phyloP scores from a whole-genome alignment of 1,284 basidiomycete genomes.

The Wolfiporia cocos region DNA sequence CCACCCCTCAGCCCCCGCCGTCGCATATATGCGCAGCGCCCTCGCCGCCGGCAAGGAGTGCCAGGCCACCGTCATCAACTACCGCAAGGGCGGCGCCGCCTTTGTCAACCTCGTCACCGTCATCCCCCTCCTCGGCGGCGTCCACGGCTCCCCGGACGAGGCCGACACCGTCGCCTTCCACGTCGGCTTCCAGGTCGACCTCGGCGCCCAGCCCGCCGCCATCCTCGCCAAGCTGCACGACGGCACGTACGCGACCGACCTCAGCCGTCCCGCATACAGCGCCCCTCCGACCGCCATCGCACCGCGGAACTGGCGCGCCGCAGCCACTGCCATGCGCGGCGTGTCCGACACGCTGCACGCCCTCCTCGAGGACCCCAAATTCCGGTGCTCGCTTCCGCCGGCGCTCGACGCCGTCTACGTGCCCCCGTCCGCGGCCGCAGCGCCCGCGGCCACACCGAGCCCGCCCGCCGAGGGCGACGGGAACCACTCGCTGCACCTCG shows the following conservation, averaged over 20 bases:
- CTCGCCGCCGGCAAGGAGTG: slow-evolving; percentile 77
- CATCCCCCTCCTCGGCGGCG: slow-evolving; percentile 73
- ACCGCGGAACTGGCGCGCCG: slow-evolving; percentile 29
- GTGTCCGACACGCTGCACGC: slow-evolving; percentile 36
- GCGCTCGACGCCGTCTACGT: slow-evolving; percentile 22
- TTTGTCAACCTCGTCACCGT: slow-evolving; percentile 87
- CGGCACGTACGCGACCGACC: slow-evolving; percentile 64
- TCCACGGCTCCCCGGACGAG: slow-evolving; percentile 39
- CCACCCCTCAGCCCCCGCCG: slow-evolving; percentile 67
- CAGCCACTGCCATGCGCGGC: slow-evolving; percentile 25
- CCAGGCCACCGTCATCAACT: slow-evolving; percentile 86
- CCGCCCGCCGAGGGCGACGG: slow-evolving; percentile 33
- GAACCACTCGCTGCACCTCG: slow-evolving; percentile 49
- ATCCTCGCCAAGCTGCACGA: slow-evolving; percentile 75
- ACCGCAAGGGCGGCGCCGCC: slow-evolving; percentile 77
- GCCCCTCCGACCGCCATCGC: slow-evolving; percentile 6
- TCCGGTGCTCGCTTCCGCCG: slow-evolving; percentile 32
- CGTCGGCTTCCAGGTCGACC: slow-evolving; percentile 91
- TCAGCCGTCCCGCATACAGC: slow-evolving; percentile 7
- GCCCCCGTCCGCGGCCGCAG: slow-evolving; percentile 18
- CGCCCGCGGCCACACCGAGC: slow-evolving; percentile 18
- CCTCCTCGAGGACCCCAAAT: slow-evolving; percentile 32
- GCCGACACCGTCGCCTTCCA: slow-evolving; percentile 70
- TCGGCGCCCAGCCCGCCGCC: slow-evolving; percentile 80
- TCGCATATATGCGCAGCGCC: slow-evolving; percentile 61